Percentiles rank a stretch among this genome's conserved stretches.
Conservation (phyloP, 495 filamentous ascomycete genomes). For the Geoglossum glabrum region DNA sequence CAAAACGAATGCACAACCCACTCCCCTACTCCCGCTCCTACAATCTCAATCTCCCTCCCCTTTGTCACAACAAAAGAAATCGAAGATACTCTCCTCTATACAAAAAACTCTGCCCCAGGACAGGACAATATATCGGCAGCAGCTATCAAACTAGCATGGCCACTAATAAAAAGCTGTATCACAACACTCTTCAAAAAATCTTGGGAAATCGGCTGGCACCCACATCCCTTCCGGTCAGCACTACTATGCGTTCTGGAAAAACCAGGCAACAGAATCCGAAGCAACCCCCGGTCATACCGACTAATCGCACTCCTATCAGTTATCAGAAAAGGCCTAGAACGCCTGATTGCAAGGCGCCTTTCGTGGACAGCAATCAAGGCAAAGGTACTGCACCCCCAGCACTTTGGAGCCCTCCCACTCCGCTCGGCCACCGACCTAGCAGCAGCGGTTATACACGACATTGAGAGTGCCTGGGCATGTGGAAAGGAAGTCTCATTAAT, state of each 20-base stretch:
- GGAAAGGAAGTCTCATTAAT: background rate
- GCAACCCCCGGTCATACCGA: constrained; percentile 7
- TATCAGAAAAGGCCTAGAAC: background rate
- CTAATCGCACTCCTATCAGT: constrained; percentile 6
- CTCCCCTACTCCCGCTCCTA: too few species aligned
- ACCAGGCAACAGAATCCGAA: constrained; percentile 7
- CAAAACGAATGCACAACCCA: too few species aligned
- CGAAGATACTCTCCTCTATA: background rate
- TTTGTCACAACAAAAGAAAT: background rate
- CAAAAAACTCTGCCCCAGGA: background rate
- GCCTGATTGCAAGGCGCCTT: constrained; percentile 5
- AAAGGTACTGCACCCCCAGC: constrained; percentile 4
- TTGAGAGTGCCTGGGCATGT: background rate
- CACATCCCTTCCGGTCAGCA: background rate
- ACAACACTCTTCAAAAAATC: background rate
- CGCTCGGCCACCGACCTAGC: constrained; percentile 5
- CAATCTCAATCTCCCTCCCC: too few species aligned
- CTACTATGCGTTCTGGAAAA: background rate
- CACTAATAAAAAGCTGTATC: background rate
- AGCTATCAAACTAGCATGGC: background rate
- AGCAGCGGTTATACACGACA: constrained; percentile 2
- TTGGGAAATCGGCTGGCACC: background rate
- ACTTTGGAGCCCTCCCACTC: constrained; percentile 6
- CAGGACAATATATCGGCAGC: background rate
- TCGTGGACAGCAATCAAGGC: constrained; percentile 4